phyloP scores from a whole-genome alignment of 495 filamentous ascomycete species.

The Thermothielavioides terrestris region DNA sequence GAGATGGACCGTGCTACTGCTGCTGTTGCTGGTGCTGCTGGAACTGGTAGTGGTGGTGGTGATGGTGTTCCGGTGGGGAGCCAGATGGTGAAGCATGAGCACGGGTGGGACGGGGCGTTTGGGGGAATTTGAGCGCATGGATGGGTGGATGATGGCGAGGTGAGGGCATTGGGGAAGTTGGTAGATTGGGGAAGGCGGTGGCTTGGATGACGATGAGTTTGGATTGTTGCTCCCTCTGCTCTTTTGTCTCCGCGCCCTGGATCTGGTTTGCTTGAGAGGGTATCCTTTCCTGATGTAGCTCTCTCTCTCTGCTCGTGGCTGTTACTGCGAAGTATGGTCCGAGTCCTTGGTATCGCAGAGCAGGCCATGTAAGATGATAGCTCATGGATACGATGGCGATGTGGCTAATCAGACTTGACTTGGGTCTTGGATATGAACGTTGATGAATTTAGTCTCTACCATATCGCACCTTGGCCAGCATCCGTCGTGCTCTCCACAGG shows the following conservation, averaged over 20 bases:
- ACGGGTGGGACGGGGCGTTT: slow-evolving; percentile 18
- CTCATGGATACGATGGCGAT: not conserved
- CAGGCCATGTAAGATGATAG: not conserved
- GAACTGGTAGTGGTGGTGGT: not conserved
- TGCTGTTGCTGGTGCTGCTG: not conserved
- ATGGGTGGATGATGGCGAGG: no score
- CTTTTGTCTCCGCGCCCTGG: no score
- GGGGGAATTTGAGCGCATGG: not conserved
- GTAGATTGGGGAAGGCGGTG: no score
- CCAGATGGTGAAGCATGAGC: slow-evolving; percentile 29
- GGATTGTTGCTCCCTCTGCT: no score
- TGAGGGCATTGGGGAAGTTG: no score
- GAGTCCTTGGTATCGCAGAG: not conserved
- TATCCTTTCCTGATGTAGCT: not conserved
- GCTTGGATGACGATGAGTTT: no score
- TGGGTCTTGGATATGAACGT: no score
- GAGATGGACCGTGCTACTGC: not conserved
- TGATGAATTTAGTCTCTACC: no score
- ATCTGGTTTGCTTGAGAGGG: not conserved
- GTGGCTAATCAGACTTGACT: not conserved
- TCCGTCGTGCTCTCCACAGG: no score
- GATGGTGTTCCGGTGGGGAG: not conserved
- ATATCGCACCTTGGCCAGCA: no score
- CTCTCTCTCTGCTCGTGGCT: not conserved
- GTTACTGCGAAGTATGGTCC: not conserved